These are phyloP conservation scores for Schwanniomyces polymorphus DNA, from an alignment of 805 yeast species.

Conservation along the genomic window DNA sequence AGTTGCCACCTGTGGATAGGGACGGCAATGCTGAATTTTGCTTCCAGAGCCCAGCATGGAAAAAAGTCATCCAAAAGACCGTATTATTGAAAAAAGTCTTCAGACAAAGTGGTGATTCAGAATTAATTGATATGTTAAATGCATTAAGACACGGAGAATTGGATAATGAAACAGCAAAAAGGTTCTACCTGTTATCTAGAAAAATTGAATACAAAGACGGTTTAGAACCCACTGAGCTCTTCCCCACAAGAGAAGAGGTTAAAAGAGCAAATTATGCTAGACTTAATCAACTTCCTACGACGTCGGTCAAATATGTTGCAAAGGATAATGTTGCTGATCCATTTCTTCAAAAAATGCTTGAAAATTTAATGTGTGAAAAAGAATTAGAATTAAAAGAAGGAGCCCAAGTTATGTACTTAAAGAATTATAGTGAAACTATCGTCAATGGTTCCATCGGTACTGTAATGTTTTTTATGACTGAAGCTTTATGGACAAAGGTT, in stretches of 20 bases:
- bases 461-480: slow-evolving; percentile 54
- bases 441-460: slow-evolving; percentile 93
- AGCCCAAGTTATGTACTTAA: slow-evolving; percentile 93
- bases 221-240: slow-evolving; percentile 84
- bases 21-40: slow-evolving; percentile 52
- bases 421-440: slow-evolving; percentile 70
- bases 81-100: slow-evolving; percentile 77
- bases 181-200: slow-evolving; percentile 59
- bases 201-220: slow-evolving; percentile 65
- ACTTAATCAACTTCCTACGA: slow-evolving; percentile 46
- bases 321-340: slow-evolving; percentile 28
- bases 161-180: slow-evolving; percentile 43
- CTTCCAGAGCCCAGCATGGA: slow-evolving; percentile 78
- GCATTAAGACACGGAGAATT: slow-evolving; percentile 75
- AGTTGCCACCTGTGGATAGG: slow-evolving; percentile 82
- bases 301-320: slow-evolving; percentile 41
- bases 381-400: slow-evolving; percentile 67
- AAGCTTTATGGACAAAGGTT: slow-evolving; percentile 21
- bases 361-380: slow-evolving; percentile 72
- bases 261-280: slow-evolving; percentile 62
- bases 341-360: slow-evolving; percentile 35
- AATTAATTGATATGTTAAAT: slow-evolving; percentile 76
- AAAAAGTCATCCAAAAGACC: slow-evolving; percentile 57
- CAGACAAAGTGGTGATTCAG: slow-evolving; percentile 81
- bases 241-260: slow-evolving; percentile 84